Evolutionary conservation across 257 asterid species (phyloP), one percentile per base, ranked within the genome.

Genomic region (Nicotiana undulata): DNA sequence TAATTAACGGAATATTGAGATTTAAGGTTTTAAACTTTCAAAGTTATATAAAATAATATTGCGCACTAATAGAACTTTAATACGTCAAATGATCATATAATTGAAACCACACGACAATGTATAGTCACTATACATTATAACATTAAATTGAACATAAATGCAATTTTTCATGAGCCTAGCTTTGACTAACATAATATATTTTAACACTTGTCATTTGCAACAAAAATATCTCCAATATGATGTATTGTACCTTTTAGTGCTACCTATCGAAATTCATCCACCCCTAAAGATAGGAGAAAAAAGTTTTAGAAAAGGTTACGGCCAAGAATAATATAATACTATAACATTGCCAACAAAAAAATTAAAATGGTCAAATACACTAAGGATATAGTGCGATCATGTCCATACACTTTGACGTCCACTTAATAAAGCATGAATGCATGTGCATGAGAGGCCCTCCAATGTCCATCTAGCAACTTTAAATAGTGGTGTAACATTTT

Each of bases 131-230:
- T 16, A 53, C 1, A 11, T 29, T 20, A 22, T 6, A n/a, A 1
- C 3, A 49, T 60, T 74, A 29, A 9, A 24, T 52, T 65, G 61
- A 18, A 63, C 61, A 52, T 75, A 80, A 75, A 60, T 81, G 37
- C 72, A 53, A 77, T 53, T 63, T 26, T 31, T 83, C 79, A 75
- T 72, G 7, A 28, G 32, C 70, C 65, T 32, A 59, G 17, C 82
- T 67, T 84, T 80, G 84, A 78, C 85, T 40, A 29, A 63, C 88
- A 80, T 40, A 40, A 84, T 81, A 81, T 61, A 76, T 67, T 63
- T 61, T 32, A 81, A 79, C 91, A 81, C 84, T 65, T 81, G 59
- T 74, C 79, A 28, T 51, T 37, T 3, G 56, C 81, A 77, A 63
- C 81, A 59, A 84, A 84, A 53, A 46, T 56, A 34, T 66, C 78